Percentiles rank a stretch among this genome's conserved stretches.
These are phyloP conservation scores for Mortierella sp. DNA, from an alignment of 371 early-diverging fungal species.

Conservation along the genomic window DNA sequence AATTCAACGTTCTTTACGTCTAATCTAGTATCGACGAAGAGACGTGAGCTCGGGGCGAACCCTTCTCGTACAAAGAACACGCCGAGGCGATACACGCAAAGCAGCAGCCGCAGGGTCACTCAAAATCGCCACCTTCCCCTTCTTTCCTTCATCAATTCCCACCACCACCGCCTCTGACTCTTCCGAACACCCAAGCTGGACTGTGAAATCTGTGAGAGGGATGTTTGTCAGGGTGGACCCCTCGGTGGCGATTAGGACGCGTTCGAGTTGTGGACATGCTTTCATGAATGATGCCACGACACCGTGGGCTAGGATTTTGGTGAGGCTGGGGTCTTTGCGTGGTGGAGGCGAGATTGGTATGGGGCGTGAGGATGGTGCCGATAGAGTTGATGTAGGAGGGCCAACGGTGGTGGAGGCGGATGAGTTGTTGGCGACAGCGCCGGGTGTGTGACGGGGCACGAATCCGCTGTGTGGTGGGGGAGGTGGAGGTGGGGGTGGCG, in stretches of 20 bases:
- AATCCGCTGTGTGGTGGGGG: not conserved
- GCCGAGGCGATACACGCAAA: not conserved
- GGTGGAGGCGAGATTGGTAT: not conserved
- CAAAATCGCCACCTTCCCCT: not conserved
- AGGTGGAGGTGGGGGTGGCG: not conserved
- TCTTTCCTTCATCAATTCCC: not conserved
- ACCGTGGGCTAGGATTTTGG: not conserved
- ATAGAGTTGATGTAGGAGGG: not conserved
- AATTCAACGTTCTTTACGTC: too few species aligned
- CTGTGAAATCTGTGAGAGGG: not conserved
- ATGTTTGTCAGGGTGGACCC: too few species aligned
- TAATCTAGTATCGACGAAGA: not conserved
- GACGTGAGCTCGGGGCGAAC: not conserved
- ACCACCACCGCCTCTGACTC: not conserved
- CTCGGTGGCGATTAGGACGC: not conserved
- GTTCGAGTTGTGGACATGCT: conserved; percentile 16
- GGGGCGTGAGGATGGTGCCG: not conserved
- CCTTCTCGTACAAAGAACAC: not conserved
- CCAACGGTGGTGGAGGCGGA: not conserved
- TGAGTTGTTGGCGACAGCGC: not conserved
- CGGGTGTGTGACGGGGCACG: not conserved
- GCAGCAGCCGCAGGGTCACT: not conserved
- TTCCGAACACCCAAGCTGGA: not conserved
- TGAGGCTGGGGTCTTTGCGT: not conserved
- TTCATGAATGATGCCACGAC: conserved; percentile 22